Base-by-base conservation (phyloP, 2,329 filamentous ascomycete species). In the Monosporascus sp. region DNA sequence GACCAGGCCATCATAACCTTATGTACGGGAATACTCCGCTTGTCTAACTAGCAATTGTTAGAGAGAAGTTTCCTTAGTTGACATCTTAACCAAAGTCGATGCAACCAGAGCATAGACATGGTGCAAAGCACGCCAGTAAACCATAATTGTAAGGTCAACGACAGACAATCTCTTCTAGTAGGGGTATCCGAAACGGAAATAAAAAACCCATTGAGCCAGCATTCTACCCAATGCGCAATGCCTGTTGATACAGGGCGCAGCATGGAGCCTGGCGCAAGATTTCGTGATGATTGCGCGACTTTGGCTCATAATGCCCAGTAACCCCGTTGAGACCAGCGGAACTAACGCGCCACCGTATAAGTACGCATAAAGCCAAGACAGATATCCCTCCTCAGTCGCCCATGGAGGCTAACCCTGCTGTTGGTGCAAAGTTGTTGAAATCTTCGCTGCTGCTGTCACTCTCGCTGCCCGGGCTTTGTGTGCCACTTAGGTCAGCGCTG, bases 371-470 rank as follows among this genome's bases (percentile, higher is more conserved):
- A 35, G 31, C 11, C 31, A 14, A 4, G 31, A 35, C 31, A 35
- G 31, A 35, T 14, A 35, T 35, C 31, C 18, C n/a, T 46, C 31
- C 41, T 61, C 58, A 63, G 49, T 64, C 63, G 45, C 58, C 61
- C 60, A 65, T 62, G 6, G 61, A 62, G 7, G 66, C 65, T 60
- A 70, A 64, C 3, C 68, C 70, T 7, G 65, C 60, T 50, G 63
- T 69, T 3, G 68, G 67, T 5, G 66, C 70, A 54, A 71, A 72
- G 15, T 65, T 71, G 6, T 80, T 78, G 56, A 81, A 81, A 69
- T 81, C 78, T 41, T 84, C 81, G 49, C 82, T 81, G 52, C 77
- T 81, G 57, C 75, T 81, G 46, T 78, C 78, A 37, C 72, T 75
- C 35, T 70, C 71, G 49, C 73, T 77, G 53, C 70, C 68, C 8